These are phyloP conservation scores for Rhizopus delemar DNA, from an alignment of 371 early-diverging fungal genomes.

Conservation along the genomic window DNA sequence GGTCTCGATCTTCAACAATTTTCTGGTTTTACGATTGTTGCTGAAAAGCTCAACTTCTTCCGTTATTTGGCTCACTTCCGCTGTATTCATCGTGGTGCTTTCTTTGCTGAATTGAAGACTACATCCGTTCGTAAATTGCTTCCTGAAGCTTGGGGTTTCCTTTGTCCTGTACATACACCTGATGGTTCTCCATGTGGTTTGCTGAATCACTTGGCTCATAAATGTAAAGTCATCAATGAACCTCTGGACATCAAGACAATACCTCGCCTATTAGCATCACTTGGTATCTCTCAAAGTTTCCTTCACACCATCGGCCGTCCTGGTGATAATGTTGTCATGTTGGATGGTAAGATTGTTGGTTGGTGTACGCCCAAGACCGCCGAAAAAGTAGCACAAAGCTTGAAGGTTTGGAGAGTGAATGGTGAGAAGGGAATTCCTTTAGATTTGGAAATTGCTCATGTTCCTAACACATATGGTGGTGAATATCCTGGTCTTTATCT, in stretches of 20 bases:
- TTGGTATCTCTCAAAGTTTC: conserved; percentile 77
- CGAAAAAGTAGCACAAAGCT: conserved; percentile 65
- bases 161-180: conserved; percentile 99
- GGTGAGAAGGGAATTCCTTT: conserved; percentile 58
- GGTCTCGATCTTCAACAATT: conserved; percentile 96
- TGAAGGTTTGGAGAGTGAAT: conserved; percentile 82
- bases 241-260: conserved; percentile 66
- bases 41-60: conserved; percentile 98
- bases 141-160: conserved; percentile 99
- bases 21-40: conserved; percentile 95
- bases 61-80: conserved; percentile 98
- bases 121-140: conserved; percentile 97
- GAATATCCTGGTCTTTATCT: conserved; percentile 95
- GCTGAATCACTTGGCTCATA: conserved; percentile 96
- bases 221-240: conserved; percentile 79
- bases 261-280: conserved; percentile 65
- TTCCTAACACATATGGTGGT: conserved; percentile 88
- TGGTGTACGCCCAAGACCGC: conserved; percentile 77
- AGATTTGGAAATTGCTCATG: conserved; percentile 88
- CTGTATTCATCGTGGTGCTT: conserved; percentile 98
- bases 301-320: conserved; percentile 60
- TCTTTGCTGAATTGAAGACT: conserved; percentile 98
- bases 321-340: conserved; percentile 77
- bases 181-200: conserved; percentile 99
- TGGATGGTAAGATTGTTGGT: conserved; percentile 95